Base-by-base conservation (phyloP, 768 basidiomycete species). In the Neoboletus subvelutipes region DNA sequence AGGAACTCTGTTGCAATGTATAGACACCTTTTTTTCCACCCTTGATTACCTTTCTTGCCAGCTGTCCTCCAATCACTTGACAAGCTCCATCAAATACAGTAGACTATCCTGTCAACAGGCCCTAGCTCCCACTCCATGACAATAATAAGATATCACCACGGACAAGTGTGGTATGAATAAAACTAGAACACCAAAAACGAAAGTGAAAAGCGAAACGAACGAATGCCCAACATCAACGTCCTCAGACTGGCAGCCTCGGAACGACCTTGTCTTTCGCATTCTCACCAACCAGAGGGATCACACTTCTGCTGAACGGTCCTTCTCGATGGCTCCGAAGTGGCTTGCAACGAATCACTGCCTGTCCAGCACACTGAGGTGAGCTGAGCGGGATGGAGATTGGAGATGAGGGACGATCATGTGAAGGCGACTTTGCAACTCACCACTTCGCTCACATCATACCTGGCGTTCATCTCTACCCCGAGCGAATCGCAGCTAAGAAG, bases 401-500 rank as follows among this genome's bases (percentile, higher is more conserved):
- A 5, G 17, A 42, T 49, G 34, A 39, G 36, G 1, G 6, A 33
- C 0, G 13, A 50, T 3, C 4, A 24, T 1, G 12, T 5, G 3
- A 10, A 7, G 6, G 17, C 4, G 29, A n/a, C 0, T 12, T 6
- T 18, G 7, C 7, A 12, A 17, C 60, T 31, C 26, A 53, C 52
- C 49, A 0, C 29, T 22, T 6, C n/a, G 5, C 54, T 50, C 36
- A 5, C 1, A 24, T 31, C 6, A 12, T 5, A 1, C 13, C 37
- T 42, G 13, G 31, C 41, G 7, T 20, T n/a, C 42, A 33, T 17
- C 15, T 49, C 47, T 6, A 3, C 3, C 51, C 17, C 52, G 47
- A 56, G 47, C 5, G 13, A 26, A 15, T 56, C 33, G 5, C 60
- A 54, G 1, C 48, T 33, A 6, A 62, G 43, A 7, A 62, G 59